Evolutionary conservation across 1,139 yeast species (phyloP), one percentile per base, ranked within the genome.

Genomic region (Meyerozyma smithsonii): DNA sequence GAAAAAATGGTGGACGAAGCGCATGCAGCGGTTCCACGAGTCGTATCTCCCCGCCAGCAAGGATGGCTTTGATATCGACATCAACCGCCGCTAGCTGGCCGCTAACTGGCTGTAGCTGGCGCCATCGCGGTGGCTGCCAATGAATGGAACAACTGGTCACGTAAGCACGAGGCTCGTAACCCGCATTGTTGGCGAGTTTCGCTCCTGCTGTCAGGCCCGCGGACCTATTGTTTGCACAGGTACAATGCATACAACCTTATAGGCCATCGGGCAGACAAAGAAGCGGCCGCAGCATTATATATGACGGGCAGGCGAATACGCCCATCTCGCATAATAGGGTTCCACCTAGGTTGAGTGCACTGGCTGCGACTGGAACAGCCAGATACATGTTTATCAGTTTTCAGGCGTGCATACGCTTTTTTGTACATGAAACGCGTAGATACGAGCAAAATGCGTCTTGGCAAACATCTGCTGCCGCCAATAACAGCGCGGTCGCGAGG

Each of bases 1-100:
- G 11, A 60, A 55, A 40, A 62, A 62, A 44, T 70, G 76, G 76
- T 74, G 79, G 79, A 61, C 63, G 36, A 59, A 56, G 38, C 54
- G 80, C 44, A 67, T 72, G 73, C 62, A 61, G 25, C 51, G 59
- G 36, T 49, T 66, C 47, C 58, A 59, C 39, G 52, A 51, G 37
- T 49, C 54, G 5, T 58, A 58, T 40, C 43, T 51, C 1, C 59
- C 58, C 14, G 20, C 17, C 14, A 28, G n/a, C n/a, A 16, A 17
- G 10, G 18, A 36, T 15, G 16, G 17, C 7, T 24, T 10, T 11
- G 37, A 35, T 23, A 14, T 35, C 11, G 37, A 35, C 32, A 11
- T 35, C 14, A 35, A 24, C 18, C 20, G 37, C 15, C 15, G 18
- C 10, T 12, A 26, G 12, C n/a, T n/a, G n/a, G n/a, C n/a, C n/a